Evolutionary conservation across 148 eudicot genomes (phyloP).

Genomic region (Polygonum maritimum): DNA sequence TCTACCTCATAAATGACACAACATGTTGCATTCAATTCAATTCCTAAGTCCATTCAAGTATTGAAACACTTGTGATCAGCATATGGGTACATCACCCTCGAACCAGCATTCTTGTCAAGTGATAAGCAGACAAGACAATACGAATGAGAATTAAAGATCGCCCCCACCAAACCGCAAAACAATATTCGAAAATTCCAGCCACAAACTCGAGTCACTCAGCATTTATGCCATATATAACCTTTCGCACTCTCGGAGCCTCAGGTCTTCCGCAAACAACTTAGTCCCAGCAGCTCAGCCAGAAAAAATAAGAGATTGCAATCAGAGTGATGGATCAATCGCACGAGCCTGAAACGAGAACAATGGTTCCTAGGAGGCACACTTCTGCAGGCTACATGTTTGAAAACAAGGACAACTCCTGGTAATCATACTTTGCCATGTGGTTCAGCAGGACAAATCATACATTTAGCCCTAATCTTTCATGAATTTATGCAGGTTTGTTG

Average conservation of each 20-base stretch:
- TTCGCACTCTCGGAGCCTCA: not conserved
- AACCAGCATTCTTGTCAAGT: not conserved
- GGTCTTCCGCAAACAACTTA: not conserved
- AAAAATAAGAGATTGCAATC: not conserved
- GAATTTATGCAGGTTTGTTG: slow-evolving; percentile 32
- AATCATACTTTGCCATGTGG: not conserved
- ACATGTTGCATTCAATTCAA: not conserved
- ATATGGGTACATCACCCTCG: not conserved
- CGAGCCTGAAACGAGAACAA: not conserved
- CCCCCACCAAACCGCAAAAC: not conserved
- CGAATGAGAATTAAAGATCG: not conserved
- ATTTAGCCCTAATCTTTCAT: not conserved
- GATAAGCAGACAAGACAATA: not conserved
- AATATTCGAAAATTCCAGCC: not conserved
- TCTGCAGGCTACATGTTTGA: not conserved
- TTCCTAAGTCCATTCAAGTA: not conserved
- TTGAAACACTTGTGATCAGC: not conserved
- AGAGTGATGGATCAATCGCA: not conserved
- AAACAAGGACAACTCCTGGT: slow-evolving; percentile 1
- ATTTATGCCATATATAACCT: not conserved
- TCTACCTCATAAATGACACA: not conserved
- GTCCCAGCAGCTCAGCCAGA: not conserved
- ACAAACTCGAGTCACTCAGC: not conserved
- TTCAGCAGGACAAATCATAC: not conserved
- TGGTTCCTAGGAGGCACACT: not conserved